These are phyloP conservation scores for Paracorniculantispora psalliotae DNA, from an alignment of 2,329 filamentous ascomycete genomes.

Conservation along the genomic window DNA sequence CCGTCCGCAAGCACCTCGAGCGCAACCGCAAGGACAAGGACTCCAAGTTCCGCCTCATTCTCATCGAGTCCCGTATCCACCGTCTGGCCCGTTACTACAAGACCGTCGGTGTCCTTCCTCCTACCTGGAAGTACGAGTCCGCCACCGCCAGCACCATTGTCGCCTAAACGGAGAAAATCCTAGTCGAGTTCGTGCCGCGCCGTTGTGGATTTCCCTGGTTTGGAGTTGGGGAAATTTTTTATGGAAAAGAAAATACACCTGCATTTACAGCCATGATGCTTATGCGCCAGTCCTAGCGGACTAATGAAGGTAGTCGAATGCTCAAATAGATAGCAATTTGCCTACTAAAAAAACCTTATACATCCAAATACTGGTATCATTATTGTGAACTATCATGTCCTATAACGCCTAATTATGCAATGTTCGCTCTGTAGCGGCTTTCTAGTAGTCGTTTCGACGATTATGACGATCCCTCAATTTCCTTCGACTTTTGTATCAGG, in stretches of 20 bases:
- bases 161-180: slow-evolving; percentile 56
- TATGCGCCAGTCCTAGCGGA: slow-evolving; percentile 31
- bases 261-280: slow-evolving; percentile 43
- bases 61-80: slow-evolving; percentile 99
- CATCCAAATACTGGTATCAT: slow-evolving; percentile 7
- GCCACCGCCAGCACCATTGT: slow-evolving; percentile 93
- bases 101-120: slow-evolving; percentile 78
- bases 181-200: slow-evolving; percentile 13
- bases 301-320: slow-evolving; percentile 30
- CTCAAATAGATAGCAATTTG: slow-evolving; percentile 24
- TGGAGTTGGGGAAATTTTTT: slow-evolving; percentile 40
- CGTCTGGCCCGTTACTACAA: slow-evolving; percentile 99
- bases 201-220: slow-evolving; percentile 34
- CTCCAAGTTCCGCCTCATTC: slow-evolving; percentile 99
- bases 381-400: neutral
- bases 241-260: slow-evolving; percentile 28
- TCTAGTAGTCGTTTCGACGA: neutral
- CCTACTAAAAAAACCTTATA: slow-evolving; percentile 20
- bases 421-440: neutral
- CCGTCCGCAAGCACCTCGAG: slow-evolving; percentile 99
- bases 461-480: slow-evolving; percentile 37
- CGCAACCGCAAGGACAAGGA: slow-evolving; percentile 99
- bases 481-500: slow-evolving; percentile 61
- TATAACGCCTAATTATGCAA: slow-evolving; percentile 9
- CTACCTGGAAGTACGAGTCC: slow-evolving; percentile 98